These are phyloP conservation scores for Mycena haematopus DNA, from an alignment of 768 basidiomycete genomes.

Conservation along the genomic window DNA sequence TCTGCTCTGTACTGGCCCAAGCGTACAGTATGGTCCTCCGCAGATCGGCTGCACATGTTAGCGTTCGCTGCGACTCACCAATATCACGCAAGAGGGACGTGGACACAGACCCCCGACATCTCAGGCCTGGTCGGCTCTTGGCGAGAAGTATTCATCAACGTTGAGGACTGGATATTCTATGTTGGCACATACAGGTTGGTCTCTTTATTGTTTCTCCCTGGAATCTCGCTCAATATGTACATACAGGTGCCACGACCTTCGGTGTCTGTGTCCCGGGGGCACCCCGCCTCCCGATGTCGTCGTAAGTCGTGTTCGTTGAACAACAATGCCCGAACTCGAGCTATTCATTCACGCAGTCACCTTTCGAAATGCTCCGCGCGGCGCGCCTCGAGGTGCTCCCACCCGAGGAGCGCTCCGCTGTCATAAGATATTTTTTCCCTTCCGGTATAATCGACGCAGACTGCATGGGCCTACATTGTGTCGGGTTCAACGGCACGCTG, in stretches of 20 bases:
- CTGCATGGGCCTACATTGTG: conserved; percentile 5
- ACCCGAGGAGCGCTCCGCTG: neutral
- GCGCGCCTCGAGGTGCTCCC: neutral
- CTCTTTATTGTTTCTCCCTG: too few species aligned
- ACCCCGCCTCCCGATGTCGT: conserved; percentile 1
- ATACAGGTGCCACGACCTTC: neutral
- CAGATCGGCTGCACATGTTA: neutral
- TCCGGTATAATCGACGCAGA: neutral
- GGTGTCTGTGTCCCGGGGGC: conserved; percentile 2
- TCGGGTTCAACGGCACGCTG: neutral
- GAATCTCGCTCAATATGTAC: neutral
- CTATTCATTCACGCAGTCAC: neutral
- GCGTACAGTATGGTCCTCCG: neutral
- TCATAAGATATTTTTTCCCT: neutral
- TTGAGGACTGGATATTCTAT: neutral
- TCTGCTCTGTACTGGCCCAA: neutral
- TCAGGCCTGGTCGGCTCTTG: neutral
- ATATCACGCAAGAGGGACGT: neutral
- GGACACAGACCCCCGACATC: neutral
- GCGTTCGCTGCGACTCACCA: neutral
- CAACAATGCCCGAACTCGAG: neutral
- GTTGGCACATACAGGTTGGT: neutral
- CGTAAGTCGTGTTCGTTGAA: neutral
- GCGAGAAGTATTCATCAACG: conserved; percentile 9
- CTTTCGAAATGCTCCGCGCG: neutral